phyloP scores from a whole-genome alignment of 2,329 filamentous ascomycete species.

The Arthrobotrys sphaeroides region DNA sequence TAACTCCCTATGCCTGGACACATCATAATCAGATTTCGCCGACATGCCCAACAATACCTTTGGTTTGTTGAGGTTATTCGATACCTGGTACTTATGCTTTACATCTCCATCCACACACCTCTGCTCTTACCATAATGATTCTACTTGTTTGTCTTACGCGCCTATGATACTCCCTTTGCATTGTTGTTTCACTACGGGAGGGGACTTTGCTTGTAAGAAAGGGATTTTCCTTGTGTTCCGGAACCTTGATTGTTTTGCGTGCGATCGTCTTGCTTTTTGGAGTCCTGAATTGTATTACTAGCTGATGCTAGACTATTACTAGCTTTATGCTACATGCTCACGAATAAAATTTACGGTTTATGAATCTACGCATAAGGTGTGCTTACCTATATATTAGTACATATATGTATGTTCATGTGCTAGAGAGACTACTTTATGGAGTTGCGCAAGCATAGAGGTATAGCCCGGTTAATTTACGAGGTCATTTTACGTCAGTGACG shows the following conservation, averaged over 20 bases:
- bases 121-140: neutral
- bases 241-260: neutral
- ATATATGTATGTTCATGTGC: neutral
- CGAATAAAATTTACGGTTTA: conserved; percentile 26
- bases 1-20: neutral
- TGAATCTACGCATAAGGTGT: no score
- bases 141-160: neutral
- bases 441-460: no score
- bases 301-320: no score
- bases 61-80: neutral
- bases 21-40: no score
- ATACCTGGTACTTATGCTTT: neutral
- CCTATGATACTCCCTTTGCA: conserved; percentile 31
- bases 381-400: neutral
- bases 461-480: no score
- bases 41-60: neutral
- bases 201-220: conserved; percentile 29
- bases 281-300: conserved; percentile 19
- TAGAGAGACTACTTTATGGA: no score
- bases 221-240: neutral
- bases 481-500: no score
- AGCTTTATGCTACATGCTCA: no score
- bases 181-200: conserved; percentile 30
- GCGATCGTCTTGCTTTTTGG: conserved; percentile 1
- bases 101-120: neutral